Evolutionary conservation across 2,329 filamentous ascomycete genomes (phyloP), one percentile per base, ranked within the genome.

Genomic region (Claviceps purpurea): DNA sequence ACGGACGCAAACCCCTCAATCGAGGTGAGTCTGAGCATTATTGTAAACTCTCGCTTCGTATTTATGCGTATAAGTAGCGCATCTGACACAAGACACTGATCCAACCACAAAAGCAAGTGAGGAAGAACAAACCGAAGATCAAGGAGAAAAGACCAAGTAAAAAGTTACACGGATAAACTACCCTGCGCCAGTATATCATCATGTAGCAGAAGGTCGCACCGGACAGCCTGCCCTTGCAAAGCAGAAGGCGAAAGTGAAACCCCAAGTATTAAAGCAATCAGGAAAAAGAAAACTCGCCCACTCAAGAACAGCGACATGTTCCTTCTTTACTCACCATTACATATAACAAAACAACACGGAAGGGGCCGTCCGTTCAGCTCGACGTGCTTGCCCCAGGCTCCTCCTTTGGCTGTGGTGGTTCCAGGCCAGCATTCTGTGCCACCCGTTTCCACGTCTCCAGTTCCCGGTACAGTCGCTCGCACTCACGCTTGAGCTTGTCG

Each of bases 401-500:
- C 50, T 69, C 67, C 56, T 67, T 68, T 40, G 67, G 67, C 50
- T 68, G 67, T 26, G 65, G 67, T 37, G 67, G 67, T 56, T 70
- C 69, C 34, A 84, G 67, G 30, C 81, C 81, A 13, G 78, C 77
- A 50, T 73, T 77, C 60, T 82, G 78, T 18, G 78, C 80, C 37
- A 80, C 73, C 58, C 82, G 79, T 73, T 89, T 90, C 83, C 87
- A 91, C 47, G 81, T 83, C 64, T 89, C 84, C 49, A 85, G 75
- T 65, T 91, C 87, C 50, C 84, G 75, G 73, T 87, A 90, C 22
- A 86, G 81, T 38, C 85, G 76, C 64, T 89, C 84, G 58, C 84
- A 87, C 63, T 93, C 87, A 39, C 76, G 75, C 72, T 91, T 91
- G 56, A 91, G 78, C 70, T 90, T 93, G 60, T 94, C 88, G 61